Percentiles rank a stretch among this genome's conserved stretches.
phyloP scores from a whole-genome alignment of 2,329 filamentous ascomycete species.

The Diaporthe sp. region DNA sequence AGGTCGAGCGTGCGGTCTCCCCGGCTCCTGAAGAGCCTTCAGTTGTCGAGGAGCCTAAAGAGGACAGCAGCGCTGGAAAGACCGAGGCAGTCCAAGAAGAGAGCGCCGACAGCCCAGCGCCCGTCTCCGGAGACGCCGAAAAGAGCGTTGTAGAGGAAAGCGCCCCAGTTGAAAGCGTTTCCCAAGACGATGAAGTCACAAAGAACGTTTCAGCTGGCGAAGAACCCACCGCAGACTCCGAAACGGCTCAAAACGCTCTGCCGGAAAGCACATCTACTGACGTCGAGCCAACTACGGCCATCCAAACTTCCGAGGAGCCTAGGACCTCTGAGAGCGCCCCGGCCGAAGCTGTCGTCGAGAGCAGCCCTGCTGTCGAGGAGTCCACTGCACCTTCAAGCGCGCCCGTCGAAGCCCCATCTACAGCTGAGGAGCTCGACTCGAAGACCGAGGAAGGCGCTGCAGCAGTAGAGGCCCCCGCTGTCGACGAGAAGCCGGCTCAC shows the following conservation, averaged over 20 bases:
- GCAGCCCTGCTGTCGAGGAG: not conserved
- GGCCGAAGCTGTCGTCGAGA: not conserved
- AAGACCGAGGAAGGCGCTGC: not conserved
- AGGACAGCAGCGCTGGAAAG: not conserved
- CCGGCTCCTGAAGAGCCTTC: not conserved
- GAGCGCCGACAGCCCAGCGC: not conserved
- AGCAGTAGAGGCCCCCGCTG: not conserved
- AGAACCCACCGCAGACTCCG: slow-evolving; percentile 3
- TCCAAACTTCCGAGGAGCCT: not conserved
- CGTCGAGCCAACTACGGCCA: not conserved
- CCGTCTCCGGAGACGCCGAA: not conserved
- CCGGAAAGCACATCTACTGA: not conserved
- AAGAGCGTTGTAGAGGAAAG: not conserved
- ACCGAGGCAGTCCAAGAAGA: not conserved
- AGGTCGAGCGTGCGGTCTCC: not conserved
- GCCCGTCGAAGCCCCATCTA: not conserved
- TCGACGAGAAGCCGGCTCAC: not conserved
- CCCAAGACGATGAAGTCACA: not conserved
- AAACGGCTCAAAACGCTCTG: not conserved
- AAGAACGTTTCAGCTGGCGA: not conserved
- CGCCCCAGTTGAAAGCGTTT: not conserved
- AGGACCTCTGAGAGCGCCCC: not conserved
- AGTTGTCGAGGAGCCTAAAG: slow-evolving; percentile 4
- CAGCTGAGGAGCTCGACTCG: not conserved
- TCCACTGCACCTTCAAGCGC: not conserved